Evolutionary conservation across 2,329 filamentous ascomycete genomes (phyloP).

Genomic region (Hymenoscyphus repandus): DNA sequence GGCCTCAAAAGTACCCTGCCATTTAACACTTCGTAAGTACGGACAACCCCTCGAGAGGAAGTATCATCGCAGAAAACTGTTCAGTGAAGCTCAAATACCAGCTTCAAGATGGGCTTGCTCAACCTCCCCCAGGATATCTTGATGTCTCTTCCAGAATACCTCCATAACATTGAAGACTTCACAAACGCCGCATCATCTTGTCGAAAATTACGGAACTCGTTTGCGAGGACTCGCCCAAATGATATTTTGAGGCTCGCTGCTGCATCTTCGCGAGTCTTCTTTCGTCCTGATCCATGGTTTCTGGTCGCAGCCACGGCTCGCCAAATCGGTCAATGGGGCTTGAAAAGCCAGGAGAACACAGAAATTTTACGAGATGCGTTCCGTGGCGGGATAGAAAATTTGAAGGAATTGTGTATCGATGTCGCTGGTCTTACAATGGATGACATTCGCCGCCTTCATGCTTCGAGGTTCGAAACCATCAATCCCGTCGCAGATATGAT

Average conservation of each 20-base stretch:
- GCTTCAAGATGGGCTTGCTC: constrained; percentile 1
- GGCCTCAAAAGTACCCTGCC: too few species aligned
- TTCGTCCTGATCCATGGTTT: constrained; percentile 34
- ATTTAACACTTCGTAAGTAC: too few species aligned
- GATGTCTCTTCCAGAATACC: background rate
- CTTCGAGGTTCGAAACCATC: background rate
- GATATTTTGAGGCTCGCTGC: constrained; percentile 31
- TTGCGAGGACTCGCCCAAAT: constrained; percentile 19
- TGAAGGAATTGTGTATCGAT: constrained; percentile 29
- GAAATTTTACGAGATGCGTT: constrained; percentile 19
- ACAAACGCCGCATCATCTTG: constrained; percentile 21
- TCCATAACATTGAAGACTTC: constrained; percentile 33
- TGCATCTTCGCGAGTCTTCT: constrained; percentile 32
- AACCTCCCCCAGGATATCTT: constrained; percentile 5
- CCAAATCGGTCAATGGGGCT: constrained; percentile 32
- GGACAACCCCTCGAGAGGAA: too few species aligned
- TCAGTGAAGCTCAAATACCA: too few species aligned
- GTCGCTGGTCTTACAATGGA: constrained; percentile 30
- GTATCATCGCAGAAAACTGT: too few species aligned
- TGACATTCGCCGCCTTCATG: constrained; percentile 25
- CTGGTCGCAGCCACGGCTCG: constrained; percentile 32
- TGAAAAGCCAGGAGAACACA: constrained; percentile 22
- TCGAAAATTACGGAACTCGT: constrained; percentile 23
- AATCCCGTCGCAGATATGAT: constrained; percentile 5
- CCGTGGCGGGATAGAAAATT: constrained; percentile 29